Base-by-base conservation (phyloP, 129 eudicot genomes). In the Oenanthe sinensis region DNA sequence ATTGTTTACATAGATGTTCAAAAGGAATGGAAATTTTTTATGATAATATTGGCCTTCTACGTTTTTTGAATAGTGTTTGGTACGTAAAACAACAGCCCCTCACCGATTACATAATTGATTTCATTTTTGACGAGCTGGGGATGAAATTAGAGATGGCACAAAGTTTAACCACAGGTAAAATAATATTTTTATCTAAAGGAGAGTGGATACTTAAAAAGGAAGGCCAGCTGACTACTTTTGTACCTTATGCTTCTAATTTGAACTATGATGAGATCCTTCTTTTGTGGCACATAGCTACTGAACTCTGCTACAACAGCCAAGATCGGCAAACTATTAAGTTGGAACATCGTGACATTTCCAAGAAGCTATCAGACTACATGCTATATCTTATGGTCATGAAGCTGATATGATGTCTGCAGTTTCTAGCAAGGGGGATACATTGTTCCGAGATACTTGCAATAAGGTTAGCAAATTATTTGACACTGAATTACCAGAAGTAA, bases 271-370 rank as follows among this genome's bases (percentile, higher is more conserved):
- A 91, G 67, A 84, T 89, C 79, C 83, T 91, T 43, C 84, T 91
- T 17, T 39, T 86, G 42, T 91, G 94, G 94, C 94, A 89, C 46
- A 78, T 91, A 4, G 90, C 90, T 17, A 91, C 97, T 7, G 90
- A 87, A 50, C 80, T 91, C 40, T 89, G 90, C 78, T 84, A 84
- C 79, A 83, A 62, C 75, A 36, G 24, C 14, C 33, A 75, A 16
- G 43, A 68, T 28, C 71, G 39, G 43, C 6, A 6, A 4, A 36
- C 74, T 69, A 39, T 14, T 36, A 28, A 49, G 12, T 22, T 58
- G 4, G 55, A 60, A 45, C 63, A 82, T 14, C 77, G 87, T 0
- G 46, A 79, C 0, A 78, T 78, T 50, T 70, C 89, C 12, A 89
- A 89, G 83, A 30, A 70, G 19, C 79, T 91, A 5, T 89, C 94